Conservation (phyloP, 2,329 filamentous ascomycete genomes). For the Pyrenochaeta sp. region DNA sequence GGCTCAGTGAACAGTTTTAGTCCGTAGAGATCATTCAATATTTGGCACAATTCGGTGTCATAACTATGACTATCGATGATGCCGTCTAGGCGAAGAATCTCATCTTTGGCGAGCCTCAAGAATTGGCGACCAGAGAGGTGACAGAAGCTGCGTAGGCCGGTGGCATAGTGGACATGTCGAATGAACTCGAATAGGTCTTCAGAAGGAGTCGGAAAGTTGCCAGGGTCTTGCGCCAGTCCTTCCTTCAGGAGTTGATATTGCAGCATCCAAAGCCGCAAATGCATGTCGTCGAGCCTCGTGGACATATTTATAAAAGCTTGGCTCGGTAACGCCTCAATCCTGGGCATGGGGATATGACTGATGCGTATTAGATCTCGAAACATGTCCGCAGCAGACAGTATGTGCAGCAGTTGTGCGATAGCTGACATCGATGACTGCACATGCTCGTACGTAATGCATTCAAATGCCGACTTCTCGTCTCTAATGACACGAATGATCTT, state of each 20-base stretch:
- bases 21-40: conserved; percentile 56
- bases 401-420: conserved; percentile 73
- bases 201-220: conserved; percentile 70
- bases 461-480: conserved; percentile 75
- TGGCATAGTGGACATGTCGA: conserved; percentile 80
- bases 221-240: conserved; percentile 71
- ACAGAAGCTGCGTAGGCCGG: conserved; percentile 86
- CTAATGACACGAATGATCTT: conserved; percentile 72
- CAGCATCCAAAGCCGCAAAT: conserved; percentile 86
- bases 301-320: conserved; percentile 59
- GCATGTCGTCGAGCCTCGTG: conserved; percentile 82
- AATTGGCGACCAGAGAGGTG: conserved; percentile 87
- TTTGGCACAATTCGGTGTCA: conserved; percentile 82
- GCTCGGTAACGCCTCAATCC: conserved; percentile 59
- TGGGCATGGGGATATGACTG: conserved; percentile 72
- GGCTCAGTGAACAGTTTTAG: conserved; percentile 48
- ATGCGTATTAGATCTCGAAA: conserved; percentile 87
- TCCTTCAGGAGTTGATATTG: conserved; percentile 83
- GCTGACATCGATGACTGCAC: conserved; percentile 76
- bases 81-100: conserved; percentile 78
- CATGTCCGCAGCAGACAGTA: conserved; percentile 81
- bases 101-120: conserved; percentile 85
- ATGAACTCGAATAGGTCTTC: conserved; percentile 82
- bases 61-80: conserved; percentile 72
- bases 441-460: conserved; percentile 84